phyloP scores from a whole-genome alignment of 768 basidiomycete species.

The Tricholomella constricta region DNA sequence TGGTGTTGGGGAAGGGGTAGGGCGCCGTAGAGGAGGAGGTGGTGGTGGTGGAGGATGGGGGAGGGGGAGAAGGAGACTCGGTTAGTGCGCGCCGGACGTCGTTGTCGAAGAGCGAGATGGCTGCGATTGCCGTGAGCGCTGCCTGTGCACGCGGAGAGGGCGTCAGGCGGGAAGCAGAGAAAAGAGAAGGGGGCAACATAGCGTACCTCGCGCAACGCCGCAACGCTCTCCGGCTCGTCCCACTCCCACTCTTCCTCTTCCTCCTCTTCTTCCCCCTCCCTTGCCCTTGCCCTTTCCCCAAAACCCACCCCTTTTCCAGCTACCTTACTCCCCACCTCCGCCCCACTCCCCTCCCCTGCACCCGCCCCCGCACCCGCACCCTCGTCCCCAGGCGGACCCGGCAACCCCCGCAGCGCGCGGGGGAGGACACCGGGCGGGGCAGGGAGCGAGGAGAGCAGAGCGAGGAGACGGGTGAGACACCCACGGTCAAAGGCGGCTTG shows the following conservation, averaged over 20 bases:
- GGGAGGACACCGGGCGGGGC: slow-evolving; percentile 31
- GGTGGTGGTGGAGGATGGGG: slow-evolving; percentile 29
- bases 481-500: slow-evolving; percentile 71
- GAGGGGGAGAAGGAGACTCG: neutral
- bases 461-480: slow-evolving; percentile 55
- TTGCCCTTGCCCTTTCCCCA: neutral
- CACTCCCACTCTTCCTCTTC: slow-evolving; percentile 61
- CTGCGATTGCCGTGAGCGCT: slow-evolving; percentile 70
- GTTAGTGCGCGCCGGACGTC: slow-evolving; percentile 65
- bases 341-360: neutral
- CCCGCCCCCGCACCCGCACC: neutral
- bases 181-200: neutral
- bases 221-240: slow-evolving; percentile 57
- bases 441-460: slow-evolving; percentile 54
- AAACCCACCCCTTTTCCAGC: no score
- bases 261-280: slow-evolving; percentile 24
- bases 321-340: neutral
- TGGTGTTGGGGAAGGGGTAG: slow-evolving; percentile 23
- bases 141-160: slow-evolving; percentile 45
- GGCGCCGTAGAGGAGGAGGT: slow-evolving; percentile 49
- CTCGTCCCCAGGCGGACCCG: neutral
- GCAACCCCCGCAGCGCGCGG: neutral
- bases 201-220: slow-evolving; percentile 64
- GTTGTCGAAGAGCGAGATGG: slow-evolving; percentile 72
- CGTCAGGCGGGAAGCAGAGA: slow-evolving; percentile 1